These are phyloP conservation scores for Micractinium conductrix DNA, from an alignment of 139 green algal genomes.

Conservation along the genomic window DNA sequence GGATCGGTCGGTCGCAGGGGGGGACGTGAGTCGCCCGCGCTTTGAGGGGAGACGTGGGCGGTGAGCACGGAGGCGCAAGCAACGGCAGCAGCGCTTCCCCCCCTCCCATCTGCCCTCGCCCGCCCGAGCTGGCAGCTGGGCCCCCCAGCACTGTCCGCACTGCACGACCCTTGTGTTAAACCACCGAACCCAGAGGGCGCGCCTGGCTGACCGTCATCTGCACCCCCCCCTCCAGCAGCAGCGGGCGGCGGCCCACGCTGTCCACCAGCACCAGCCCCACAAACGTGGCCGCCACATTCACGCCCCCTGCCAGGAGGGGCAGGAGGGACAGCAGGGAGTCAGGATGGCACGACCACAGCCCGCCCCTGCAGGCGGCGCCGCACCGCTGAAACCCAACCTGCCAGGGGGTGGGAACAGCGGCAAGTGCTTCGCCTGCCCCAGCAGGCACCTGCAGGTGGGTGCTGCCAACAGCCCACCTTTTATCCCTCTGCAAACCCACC, in stretches of 20 bases:
- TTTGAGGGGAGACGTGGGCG: neutral
- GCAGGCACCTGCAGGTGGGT: neutral
- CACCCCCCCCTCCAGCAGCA: conserved; percentile 69
- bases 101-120: no score
- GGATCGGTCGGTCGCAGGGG: neutral
- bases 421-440: no score
- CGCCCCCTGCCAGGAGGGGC: conserved; percentile 2
- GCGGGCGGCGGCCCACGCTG: conserved; percentile 43
- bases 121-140: no score
- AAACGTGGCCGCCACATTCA: conserved; percentile 67
- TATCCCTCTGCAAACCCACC: neutral
- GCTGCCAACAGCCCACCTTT: neutral
- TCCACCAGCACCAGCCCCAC: conserved; percentile 69
- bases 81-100: no score
- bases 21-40: neutral
- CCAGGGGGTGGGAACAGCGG: no score
- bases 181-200: no score
- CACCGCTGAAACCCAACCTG: no score
- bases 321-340: neutral
- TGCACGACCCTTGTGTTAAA: neutral
- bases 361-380: no score
- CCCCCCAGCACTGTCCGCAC: no score
- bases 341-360: no score
- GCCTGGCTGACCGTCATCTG: conserved; percentile 69
- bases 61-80: neutral